A percentile compares a stretch with the other conserved stretches of the same genome.
Conservation (phyloP, 306 rosid genomes). For the Dalbergia cultrata region DNA sequence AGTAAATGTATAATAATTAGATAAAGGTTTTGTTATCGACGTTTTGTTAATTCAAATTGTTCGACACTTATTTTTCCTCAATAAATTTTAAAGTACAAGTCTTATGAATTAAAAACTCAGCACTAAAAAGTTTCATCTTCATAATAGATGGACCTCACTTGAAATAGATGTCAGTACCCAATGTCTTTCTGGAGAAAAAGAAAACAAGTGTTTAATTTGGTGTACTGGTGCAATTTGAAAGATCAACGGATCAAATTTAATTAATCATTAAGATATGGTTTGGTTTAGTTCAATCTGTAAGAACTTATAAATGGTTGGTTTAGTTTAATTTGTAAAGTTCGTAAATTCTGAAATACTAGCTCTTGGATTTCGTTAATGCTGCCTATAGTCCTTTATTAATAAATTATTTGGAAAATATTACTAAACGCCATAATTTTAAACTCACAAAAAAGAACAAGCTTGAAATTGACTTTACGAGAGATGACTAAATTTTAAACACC, state of each 20-base stretch:
- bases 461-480: background rate
- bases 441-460: background rate
- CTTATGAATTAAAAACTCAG: too few relatives aligned
- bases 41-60: too few relatives aligned
- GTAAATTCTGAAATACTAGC: background rate
- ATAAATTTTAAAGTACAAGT: too few relatives aligned
- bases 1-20: too few relatives aligned
- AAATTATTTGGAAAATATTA: background rate
- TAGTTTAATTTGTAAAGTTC: background rate
- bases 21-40: too few relatives aligned
- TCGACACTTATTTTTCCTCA: too few relatives aligned
- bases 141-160: too few relatives aligned
- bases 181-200: too few relatives aligned
- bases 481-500: background rate
- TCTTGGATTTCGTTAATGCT: background rate
- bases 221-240: background rate
- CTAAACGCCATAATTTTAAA: background rate
- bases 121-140: too few relatives aligned
- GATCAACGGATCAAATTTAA: background rate
- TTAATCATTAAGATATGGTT: background rate
- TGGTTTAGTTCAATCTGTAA: background rate
- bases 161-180: too few relatives aligned
- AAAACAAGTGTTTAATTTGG: too few relatives aligned
- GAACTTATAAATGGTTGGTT: background rate
- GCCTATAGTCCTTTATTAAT: background rate